phyloP scores from a whole-genome alignment of 495 filamentous ascomycete species.

The Xylaria longipes region DNA sequence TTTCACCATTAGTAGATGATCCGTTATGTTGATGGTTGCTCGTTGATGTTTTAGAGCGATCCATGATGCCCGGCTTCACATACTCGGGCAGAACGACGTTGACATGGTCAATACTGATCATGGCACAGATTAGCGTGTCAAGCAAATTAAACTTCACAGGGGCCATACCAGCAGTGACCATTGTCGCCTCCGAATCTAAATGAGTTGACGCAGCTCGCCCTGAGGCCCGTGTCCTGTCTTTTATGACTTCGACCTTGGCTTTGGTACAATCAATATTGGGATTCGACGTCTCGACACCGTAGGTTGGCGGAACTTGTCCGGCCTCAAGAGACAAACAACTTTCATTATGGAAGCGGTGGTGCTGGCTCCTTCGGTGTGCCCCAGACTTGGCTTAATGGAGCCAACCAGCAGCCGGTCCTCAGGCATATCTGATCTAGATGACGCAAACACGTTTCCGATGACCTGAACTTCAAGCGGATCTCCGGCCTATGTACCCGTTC shows the following conservation, averaged over 20 bases:
- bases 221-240: background rate
- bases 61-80: background rate
- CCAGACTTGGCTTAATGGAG: conserved; percentile 52
- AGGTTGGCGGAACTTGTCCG: conserved; percentile 52
- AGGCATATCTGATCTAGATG: conserved; percentile 29
- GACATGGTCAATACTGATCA: conserved; percentile 45
- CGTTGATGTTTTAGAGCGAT: no score
- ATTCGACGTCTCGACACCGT: conserved; percentile 53
- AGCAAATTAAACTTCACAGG: no score
- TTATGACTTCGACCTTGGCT: conserved; percentile 44
- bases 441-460: conserved; percentile 51
- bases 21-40: background rate
- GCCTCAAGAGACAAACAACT: conserved; percentile 25
- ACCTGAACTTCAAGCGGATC: conserved; percentile 63
- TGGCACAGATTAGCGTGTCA: no score
- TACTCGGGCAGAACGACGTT: background rate
- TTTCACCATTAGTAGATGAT: background rate
- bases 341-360: conserved; percentile 56
- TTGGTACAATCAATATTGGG: conserved; percentile 44
- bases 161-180: conserved; percentile 38
- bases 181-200: conserved; percentile 60
- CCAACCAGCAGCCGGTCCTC: conserved; percentile 46
- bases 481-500: conserved; percentile 63
- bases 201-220: conserved; percentile 41
- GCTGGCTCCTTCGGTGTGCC: conserved; percentile 50